These are phyloP conservation scores for Coffea canephora DNA, from an alignment of 257 asterid genomes.

Conservation along the genomic window DNA sequence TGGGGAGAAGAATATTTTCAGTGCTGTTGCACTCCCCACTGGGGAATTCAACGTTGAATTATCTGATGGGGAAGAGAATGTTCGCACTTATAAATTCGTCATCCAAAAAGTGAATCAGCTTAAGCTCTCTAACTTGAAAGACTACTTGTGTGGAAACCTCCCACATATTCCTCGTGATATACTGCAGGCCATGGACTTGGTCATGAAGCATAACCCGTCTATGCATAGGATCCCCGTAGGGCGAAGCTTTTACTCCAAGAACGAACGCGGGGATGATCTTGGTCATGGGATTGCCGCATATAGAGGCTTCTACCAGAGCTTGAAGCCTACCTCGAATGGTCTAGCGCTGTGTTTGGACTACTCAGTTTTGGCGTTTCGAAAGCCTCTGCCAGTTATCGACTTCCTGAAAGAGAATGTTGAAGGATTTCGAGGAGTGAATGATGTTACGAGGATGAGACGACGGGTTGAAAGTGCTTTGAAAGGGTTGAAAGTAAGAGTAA, in stretches of 20 bases:
- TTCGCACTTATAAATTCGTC: slow-evolving; percentile 31
- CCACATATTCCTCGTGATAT: slow-evolving; percentile 49
- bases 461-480: slow-evolving; percentile 26
- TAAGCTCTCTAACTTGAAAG: slow-evolving; percentile 43
- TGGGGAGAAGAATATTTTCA: slow-evolving; percentile 63
- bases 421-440: slow-evolving; percentile 22
- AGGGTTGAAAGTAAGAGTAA: slow-evolving; percentile 65
- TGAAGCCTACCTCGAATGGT: slow-evolving; percentile 61
- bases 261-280: slow-evolving; percentile 27
- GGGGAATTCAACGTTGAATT: slow-evolving; percentile 39
- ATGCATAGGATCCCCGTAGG: slow-evolving; percentile 40
- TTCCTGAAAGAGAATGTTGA: slow-evolving; percentile 34
- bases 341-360: slow-evolving; percentile 56
- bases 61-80: slow-evolving; percentile 37
- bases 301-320: slow-evolving; percentile 57
- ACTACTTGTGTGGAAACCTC: slow-evolving; percentile 41
- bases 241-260: slow-evolving; percentile 39
- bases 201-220: slow-evolving; percentile 68
- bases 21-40: slow-evolving; percentile 41
- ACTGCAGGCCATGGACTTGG: slow-evolving; percentile 67
- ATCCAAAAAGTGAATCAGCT: slow-evolving; percentile 46
- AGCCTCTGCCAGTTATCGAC: slow-evolving; percentile 48
- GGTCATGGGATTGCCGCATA: slow-evolving; percentile 47
- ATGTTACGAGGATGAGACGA: slow-evolving; percentile 6
- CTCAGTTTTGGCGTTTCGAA: slow-evolving; percentile 48